These are phyloP conservation scores for Rhytidiadelphus loreus DNA, from an alignment of 225 moss, liverwort and hornwort genomes.

Conservation along the genomic window DNA sequence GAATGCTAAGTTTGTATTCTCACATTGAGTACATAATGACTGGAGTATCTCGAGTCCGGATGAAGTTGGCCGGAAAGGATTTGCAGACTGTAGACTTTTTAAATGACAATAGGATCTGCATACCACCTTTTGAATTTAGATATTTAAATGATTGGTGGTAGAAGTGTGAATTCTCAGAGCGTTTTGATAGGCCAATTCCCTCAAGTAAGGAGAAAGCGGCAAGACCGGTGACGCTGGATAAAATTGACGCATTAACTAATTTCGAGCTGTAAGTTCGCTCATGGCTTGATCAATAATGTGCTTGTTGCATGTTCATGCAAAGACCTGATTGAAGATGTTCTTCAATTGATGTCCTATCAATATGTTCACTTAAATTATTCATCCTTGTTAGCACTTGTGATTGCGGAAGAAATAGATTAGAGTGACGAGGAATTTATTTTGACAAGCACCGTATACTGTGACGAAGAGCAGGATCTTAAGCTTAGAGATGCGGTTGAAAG, in stretches of 20 bases:
- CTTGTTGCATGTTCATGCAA: background rate
- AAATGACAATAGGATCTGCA: background rate
- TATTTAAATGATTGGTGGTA: conserved; percentile 12
- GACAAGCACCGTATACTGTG: background rate
- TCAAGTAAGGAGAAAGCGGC: conserved; percentile 13
- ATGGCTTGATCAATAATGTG: background rate
- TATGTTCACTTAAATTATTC: background rate
- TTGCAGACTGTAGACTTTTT: background rate
- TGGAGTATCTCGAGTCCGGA: background rate
- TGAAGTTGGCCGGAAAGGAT: background rate
- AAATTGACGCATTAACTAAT: conserved; percentile 27
- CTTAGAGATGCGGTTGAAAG: conserved; percentile 34
- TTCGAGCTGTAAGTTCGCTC: conserved; percentile 31
- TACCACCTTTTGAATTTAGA: background rate
- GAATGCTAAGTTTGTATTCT: background rate
- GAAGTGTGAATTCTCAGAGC: conserved; percentile 19
- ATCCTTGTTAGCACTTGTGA: background rate
- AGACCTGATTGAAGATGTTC: background rate
- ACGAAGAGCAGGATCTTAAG: conserved; percentile 18
- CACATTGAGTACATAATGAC: background rate
- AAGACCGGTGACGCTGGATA: conserved; percentile 10
- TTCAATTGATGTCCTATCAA: background rate
- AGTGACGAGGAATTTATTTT: background rate
- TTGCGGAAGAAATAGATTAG: background rate
- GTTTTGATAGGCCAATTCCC: conserved; percentile 11